Conservation (phyloP, 2,329 filamentous ascomycete genomes). For the Didymella lethalis region DNA sequence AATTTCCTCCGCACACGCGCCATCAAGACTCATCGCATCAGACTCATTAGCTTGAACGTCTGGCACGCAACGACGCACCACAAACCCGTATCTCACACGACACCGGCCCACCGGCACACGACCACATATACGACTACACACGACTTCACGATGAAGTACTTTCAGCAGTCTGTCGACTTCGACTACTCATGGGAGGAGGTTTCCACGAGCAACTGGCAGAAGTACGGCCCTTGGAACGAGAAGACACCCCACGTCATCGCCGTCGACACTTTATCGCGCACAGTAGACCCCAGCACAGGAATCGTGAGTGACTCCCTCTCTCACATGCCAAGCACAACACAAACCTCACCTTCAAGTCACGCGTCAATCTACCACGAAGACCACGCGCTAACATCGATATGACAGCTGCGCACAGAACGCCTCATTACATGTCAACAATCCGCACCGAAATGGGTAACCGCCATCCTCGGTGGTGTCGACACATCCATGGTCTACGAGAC, state of each 20-base stretch:
- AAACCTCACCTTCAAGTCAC: conserved; percentile 5
- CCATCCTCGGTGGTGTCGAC: conserved; percentile 79
- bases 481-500: conserved; percentile 93
- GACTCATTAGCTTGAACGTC: conserved; percentile 21
- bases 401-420: conserved; percentile 73
- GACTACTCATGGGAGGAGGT: conserved; percentile 99
- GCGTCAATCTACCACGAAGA: not conserved
- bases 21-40: conserved; percentile 19
- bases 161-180: conserved; percentile 87
- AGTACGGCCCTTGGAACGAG: conserved; percentile 99
- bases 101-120: conserved; percentile 28
- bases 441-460: conserved; percentile 82
- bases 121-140: conserved; percentile 5
- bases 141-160: conserved; percentile 80
- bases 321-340: conserved; percentile 18
- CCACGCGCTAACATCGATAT: conserved; percentile 18
- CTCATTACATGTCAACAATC: conserved; percentile 69
- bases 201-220: conserved; percentile 96
- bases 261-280: conserved; percentile 87
- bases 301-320: conserved; percentile 62
- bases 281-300: conserved; percentile 68
- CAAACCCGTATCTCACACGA: conserved; percentile 11
- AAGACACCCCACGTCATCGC: conserved; percentile 96
- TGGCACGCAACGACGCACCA: conserved; percentile 13
- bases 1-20: conserved; percentile 20